Evolutionary conservation across 2,329 filamentous ascomycete species (phyloP), one percentile per base, ranked within the genome.

Genomic region (Aspergillus sp.): DNA sequence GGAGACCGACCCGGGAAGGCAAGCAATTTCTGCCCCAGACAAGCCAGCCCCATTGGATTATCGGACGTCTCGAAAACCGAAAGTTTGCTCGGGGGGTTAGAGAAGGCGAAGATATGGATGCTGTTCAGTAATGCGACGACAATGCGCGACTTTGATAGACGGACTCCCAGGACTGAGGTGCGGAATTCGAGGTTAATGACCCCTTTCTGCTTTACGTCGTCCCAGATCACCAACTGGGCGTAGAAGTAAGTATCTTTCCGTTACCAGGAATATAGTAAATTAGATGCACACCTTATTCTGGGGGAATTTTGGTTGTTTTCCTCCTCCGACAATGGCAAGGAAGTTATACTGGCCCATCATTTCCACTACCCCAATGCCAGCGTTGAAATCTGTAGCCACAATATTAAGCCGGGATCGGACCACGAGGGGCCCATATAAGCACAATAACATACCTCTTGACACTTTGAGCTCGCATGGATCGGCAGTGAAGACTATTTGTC

Each of bases 311-410:
- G 90, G 89, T 50, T 84, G 82, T 59, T 81, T 86, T 43, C 93
- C 90, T 57, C 91, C 91, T 54, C 90, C 90, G 47, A 96, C 89
- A 7, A 97, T 78, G 23, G 88, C 91, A 32, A 96, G 77, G 66
- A 90, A 95, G 70, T 91, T 90, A 46, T 88, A 84, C 57, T 83
- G 86, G 41, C 86, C 87, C 65, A 95, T 83, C 87, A 95, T 93
- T 67, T 90, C 85, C 22, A 85, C 87, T 37, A 88, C 76, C 37
- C 86, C 88, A 54, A 95, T 83, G 42, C 90, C 89, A 15, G 85
- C 88, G 64, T 86, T 87, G 72, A 90, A 88, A 59, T 87, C 84
- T 85, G 32, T 38, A n/a, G 32, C 17, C 12, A 12, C 25, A 22
- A n/a, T 9, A 17, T 22, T n/a, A 35, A 15, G 15, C 9, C 23